Evolutionary conservation across 2,329 filamentous ascomycete genomes (phyloP).

Genomic region (Immersiporthe knoxdaviesiana): DNA sequence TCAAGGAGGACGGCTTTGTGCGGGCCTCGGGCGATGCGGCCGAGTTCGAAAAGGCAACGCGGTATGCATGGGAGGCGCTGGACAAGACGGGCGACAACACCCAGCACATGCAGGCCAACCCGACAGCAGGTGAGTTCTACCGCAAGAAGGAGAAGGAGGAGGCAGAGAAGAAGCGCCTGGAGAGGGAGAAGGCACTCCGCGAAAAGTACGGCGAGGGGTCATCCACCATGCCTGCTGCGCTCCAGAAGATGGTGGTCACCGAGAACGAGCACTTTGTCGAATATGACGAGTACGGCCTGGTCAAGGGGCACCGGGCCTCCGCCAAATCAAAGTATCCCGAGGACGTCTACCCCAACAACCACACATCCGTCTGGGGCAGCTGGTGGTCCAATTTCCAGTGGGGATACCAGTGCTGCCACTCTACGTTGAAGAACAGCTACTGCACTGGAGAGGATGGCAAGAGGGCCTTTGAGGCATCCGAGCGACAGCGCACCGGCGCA

Average conservation of each 20-base stretch:
- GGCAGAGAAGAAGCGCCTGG: conserved; percentile 67
- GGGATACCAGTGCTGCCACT: conserved; percentile 96
- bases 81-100: conserved; percentile 78
- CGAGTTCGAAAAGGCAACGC: conserved; percentile 87
- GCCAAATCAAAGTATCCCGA: conserved; percentile 92
- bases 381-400: conserved; percentile 97
- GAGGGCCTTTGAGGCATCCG: conserved; percentile 76
- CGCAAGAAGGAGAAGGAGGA: conserved; percentile 81
- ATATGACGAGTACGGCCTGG: conserved; percentile 85
- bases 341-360: conserved; percentile 86
- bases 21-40: conserved; percentile 86
- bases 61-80: conserved; percentile 94
- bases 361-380: conserved; percentile 90
- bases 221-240: conserved; percentile 60
- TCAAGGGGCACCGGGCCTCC: conserved; percentile 82
- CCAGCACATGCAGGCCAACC: conserved; percentile 92
- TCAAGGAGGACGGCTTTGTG: conserved; percentile 92
- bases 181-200: conserved; percentile 69
- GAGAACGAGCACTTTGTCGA: conserved; percentile 90
- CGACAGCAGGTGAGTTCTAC: conserved; percentile 85
- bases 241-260: conserved; percentile 69
- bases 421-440: conserved; percentile 92
- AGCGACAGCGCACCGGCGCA: conserved; percentile 58
- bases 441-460: conserved; percentile 93
- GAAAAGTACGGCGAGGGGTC: conserved; percentile 79